phyloP scores from a whole-genome alignment of 2,329 filamentous ascomycete genomes.

The Diaporthe batatas region DNA sequence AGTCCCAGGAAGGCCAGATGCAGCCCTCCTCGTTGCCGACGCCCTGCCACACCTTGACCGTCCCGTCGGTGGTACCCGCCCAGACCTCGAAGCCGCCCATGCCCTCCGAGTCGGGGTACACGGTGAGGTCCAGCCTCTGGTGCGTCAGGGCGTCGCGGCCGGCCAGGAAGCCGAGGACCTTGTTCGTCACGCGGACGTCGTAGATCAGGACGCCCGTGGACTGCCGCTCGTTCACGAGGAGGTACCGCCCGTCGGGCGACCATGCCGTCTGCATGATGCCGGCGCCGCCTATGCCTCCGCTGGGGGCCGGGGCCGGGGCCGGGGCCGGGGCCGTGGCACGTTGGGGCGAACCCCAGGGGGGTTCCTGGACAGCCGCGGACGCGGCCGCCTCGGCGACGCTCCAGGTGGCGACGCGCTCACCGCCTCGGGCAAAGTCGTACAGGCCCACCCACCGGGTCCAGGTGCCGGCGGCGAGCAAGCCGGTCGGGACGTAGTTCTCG shows the following conservation, averaged over 20 bases:
- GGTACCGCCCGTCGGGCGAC: conserved; percentile 74
- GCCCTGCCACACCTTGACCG: conserved; percentile 70
- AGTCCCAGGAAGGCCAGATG: conserved; percentile 62
- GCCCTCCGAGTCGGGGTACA: conserved; percentile 59
- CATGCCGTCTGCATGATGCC: conserved; percentile 73
- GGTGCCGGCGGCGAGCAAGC: conserved; percentile 71
- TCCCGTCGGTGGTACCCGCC: conserved; percentile 69
- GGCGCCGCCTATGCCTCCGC: conserved; percentile 64
- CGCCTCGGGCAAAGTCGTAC: conserved; percentile 70
- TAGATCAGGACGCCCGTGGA: conserved; percentile 70
- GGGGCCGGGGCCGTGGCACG: not conserved
- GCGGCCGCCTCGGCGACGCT: conserved; percentile 68
- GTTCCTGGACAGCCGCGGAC: conserved; percentile 34
- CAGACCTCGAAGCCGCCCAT: conserved; percentile 70
- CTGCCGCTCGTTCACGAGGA: conserved; percentile 72
- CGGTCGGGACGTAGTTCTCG: conserved; percentile 49
- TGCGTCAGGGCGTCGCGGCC: conserved; percentile 66
- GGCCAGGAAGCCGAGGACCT: conserved; percentile 66
- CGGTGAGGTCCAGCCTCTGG: conserved; percentile 68
- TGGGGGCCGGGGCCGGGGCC: not conserved
- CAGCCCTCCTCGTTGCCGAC: conserved; percentile 63
- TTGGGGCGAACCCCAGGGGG: not conserved
- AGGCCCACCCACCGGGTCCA: conserved; percentile 74
- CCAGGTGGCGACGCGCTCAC: conserved; percentile 70
- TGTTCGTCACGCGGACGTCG: conserved; percentile 71